These are phyloP conservation scores for Trypanosoma caninum DNA, from an alignment of 208 protist species.

Conservation along the genomic window DNA sequence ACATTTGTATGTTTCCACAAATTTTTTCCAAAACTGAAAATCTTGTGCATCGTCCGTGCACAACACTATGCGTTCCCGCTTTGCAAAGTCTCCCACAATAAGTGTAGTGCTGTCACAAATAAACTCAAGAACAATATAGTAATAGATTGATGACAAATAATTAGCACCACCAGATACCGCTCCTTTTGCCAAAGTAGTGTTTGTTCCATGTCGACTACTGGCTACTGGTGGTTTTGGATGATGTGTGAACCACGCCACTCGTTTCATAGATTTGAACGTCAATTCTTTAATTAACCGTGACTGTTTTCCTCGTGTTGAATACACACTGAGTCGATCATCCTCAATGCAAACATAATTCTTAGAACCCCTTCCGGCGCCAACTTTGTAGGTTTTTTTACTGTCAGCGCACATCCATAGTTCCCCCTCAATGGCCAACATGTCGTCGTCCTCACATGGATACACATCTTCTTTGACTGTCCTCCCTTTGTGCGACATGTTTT, in stretches of 20 bases:
- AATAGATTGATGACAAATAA: slow-evolving; percentile 34
- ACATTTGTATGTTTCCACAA: slow-evolving; percentile 64
- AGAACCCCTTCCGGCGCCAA: slow-evolving; percentile 56
- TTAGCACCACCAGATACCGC: background rate
- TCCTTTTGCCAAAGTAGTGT: too few relatives aligned
- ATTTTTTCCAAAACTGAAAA: slow-evolving; percentile 76
- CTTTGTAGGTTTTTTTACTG: slow-evolving; percentile 52
- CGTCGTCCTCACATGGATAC: slow-evolving; percentile 29
- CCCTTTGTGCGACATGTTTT: background rate
- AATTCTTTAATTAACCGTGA: slow-evolving; percentile 53
- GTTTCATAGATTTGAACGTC: slow-evolving; percentile 75
- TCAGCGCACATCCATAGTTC: slow-evolving; percentile 82
- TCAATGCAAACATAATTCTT: slow-evolving; percentile 77
- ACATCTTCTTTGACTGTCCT: slow-evolving; percentile 22
- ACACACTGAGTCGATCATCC: slow-evolving; percentile 59
- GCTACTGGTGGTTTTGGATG: slow-evolving; percentile 35
- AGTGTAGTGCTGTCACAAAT: slow-evolving; percentile 46
- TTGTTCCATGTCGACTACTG: background rate
- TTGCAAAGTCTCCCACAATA: slow-evolving; percentile 29
- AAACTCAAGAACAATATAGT: slow-evolving; percentile 83
- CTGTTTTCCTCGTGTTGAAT: slow-evolving; percentile 54
- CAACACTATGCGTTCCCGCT: slow-evolving; percentile 70
- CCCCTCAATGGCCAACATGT: slow-evolving; percentile 60
- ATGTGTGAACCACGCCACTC: slow-evolving; percentile 67
- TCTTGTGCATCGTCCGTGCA: slow-evolving; percentile 81